These are phyloP conservation scores for Rhypophila decipiens DNA, from an alignment of 495 filamentous ascomycete genomes.

Conservation along the genomic window DNA sequence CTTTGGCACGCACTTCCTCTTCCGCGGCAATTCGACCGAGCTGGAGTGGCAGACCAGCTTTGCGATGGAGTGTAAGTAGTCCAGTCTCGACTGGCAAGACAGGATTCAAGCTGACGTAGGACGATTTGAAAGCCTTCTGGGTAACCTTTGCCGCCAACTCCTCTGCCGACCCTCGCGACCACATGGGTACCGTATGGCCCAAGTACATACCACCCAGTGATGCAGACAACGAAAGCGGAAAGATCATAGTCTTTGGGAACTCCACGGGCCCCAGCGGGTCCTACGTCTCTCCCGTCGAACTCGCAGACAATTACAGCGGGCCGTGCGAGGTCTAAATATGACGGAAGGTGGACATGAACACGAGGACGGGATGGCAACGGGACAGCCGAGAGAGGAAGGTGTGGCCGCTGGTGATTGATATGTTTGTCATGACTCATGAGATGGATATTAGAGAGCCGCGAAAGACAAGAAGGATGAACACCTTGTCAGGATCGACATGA, in stretches of 20 bases:
- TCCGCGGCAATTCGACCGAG: constrained; percentile 24
- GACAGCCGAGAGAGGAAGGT: too few relatives aligned
- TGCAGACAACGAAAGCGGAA: neutral
- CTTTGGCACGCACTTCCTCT: constrained; percentile 34
- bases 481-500: too few relatives aligned
- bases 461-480: too few relatives aligned
- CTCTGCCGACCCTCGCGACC: neutral
- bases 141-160: constrained; percentile 16
- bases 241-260: neutral
- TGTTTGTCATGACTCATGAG: too few relatives aligned
- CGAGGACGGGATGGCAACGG: too few relatives aligned
- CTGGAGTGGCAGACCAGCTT: constrained; percentile 29
- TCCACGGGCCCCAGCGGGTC: neutral
- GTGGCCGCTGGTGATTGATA: too few relatives aligned
- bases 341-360: too few relatives aligned
- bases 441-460: too few relatives aligned
- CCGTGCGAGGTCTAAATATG: too few relatives aligned
- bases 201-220: too few relatives aligned
- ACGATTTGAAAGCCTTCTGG: constrained; percentile 15
- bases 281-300: neutral
- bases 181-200: constrained; percentile 3
- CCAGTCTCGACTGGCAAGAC: neutral
- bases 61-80: constrained; percentile 26
- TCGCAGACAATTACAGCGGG: neutral
- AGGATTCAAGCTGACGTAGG: neutral